Percentiles rank a stretch among this genome's conserved stretches.
phyloP scores from a whole-genome alignment of 2,329 filamentous ascomycete species.

The Aspergillus sp. region DNA sequence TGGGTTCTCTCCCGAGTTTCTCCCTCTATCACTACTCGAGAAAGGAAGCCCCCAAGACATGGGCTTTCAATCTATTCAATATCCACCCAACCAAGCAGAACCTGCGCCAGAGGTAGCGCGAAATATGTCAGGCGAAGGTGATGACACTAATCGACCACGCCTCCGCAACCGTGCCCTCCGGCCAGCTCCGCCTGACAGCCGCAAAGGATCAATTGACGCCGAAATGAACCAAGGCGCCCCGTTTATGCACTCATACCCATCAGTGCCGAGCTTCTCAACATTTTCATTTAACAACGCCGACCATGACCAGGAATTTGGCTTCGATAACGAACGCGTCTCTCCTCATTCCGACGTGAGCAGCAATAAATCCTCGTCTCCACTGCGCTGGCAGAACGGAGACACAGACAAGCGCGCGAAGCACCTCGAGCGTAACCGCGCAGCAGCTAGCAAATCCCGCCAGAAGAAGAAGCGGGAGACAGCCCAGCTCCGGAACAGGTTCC shows the following conservation, averaged over 20 bases:
- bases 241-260: neutral
- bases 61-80: neutral
- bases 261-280: neutral
- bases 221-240: neutral
- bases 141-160: neutral
- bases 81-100: neutral
- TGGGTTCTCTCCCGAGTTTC: neutral
- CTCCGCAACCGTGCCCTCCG: neutral
- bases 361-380: neutral
- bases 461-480: constrained; percentile 62
- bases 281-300: neutral
- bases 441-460: constrained; percentile 61
- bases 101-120: neutral
- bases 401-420: constrained; percentile 49
- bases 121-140: neutral
- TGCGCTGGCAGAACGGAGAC: neutral
- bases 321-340: neutral
- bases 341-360: neutral
- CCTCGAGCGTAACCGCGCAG: constrained; percentile 60
- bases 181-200: neutral
- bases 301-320: neutral
- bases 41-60: neutral
- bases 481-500: constrained; percentile 46
- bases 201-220: neutral
- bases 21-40: constrained; percentile 1